Evolutionary conservation across 2,329 filamentous ascomycete species (phyloP).

Genomic region (Didymella pomorum): DNA sequence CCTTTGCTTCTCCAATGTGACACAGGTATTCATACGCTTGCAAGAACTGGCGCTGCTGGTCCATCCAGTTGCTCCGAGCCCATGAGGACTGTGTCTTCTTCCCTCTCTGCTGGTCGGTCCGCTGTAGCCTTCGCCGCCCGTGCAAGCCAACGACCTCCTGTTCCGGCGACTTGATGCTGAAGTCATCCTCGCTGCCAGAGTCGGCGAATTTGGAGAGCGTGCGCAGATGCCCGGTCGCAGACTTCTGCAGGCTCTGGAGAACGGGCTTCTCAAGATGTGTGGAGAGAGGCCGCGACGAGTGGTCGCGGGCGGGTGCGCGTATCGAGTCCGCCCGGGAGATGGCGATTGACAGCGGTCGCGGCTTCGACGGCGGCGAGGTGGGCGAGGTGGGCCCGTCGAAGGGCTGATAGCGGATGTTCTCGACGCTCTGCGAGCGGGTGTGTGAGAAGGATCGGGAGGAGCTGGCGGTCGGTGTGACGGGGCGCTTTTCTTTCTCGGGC

Average conservation of each 20-base stretch:
- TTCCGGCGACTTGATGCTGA: conserved; percentile 76
- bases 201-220: conserved; percentile 85
- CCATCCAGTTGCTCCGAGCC: conserved; percentile 95
- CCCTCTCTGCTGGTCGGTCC: conserved; percentile 63
- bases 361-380: conserved; percentile 55
- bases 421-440: conserved; percentile 53
- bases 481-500: conserved; percentile 33
- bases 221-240: conserved; percentile 87
- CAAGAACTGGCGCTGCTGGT: conserved; percentile 94
- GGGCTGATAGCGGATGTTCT: conserved; percentile 47
- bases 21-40: conserved; percentile 98
- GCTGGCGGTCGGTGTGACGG: conserved; percentile 23
- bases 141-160: conserved; percentile 89
- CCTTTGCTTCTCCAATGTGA: conserved; percentile 97
- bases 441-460: conserved; percentile 35
- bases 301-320: conserved; percentile 47
- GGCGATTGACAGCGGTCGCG: conserved; percentile 53
- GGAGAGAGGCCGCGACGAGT: conserved; percentile 41
- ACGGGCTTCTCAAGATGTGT: conserved; percentile 61
- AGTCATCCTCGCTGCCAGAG: conserved; percentile 77
- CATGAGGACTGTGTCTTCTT: conserved; percentile 67
- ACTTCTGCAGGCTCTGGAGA: conserved; percentile 82
- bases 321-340: conserved; percentile 51
- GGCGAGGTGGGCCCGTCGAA: conserved; percentile 54
- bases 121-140: conserved; percentile 82